A percentile compares a stretch with the other conserved stretches of the same genome.
These are phyloP conservation scores for Penicillium paxilli DNA, from an alignment of 495 filamentous ascomycete species.

Conservation along the genomic window DNA sequence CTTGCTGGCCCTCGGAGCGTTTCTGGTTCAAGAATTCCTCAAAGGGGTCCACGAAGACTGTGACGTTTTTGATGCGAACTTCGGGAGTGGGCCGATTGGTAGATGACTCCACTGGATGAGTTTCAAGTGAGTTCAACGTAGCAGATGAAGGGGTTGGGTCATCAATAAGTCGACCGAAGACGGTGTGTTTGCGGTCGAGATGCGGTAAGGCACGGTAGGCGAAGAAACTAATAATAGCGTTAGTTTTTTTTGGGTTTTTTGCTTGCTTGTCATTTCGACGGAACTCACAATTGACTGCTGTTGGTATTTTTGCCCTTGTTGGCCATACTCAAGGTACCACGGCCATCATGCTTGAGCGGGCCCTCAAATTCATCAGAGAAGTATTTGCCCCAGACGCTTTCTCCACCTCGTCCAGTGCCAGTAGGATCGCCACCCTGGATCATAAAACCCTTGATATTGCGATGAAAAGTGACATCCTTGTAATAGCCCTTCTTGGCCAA, in stretches of 20 bases:
- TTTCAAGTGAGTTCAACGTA: slow-evolving; percentile 73
- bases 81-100: slow-evolving; percentile 71
- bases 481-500: slow-evolving; percentile 91
- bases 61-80: slow-evolving; percentile 76
- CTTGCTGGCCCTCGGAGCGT: slow-evolving; percentile 49
- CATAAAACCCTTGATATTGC: slow-evolving; percentile 96
- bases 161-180: slow-evolving; percentile 84
- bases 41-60: slow-evolving; percentile 92
- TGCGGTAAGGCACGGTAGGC: slow-evolving; percentile 80
- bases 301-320: slow-evolving; percentile 99
- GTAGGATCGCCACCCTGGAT: slow-evolving; percentile 81
- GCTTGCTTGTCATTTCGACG: too few species aligned
- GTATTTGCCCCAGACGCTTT: slow-evolving; percentile 83
- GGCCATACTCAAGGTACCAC: slow-evolving; percentile 89
- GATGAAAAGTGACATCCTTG: slow-evolving; percentile 76
- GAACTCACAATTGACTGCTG: slow-evolving; percentile 73
- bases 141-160: slow-evolving; percentile 59
- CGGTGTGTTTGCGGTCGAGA: slow-evolving; percentile 93
- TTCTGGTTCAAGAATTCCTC: slow-evolving; percentile 73
- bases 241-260: neutral
- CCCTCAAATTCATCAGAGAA: slow-evolving; percentile 94
- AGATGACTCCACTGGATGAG: slow-evolving; percentile 62
- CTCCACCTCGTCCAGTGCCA: slow-evolving; percentile 79
- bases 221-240: slow-evolving; percentile 62
- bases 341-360: slow-evolving; percentile 71